These are phyloP conservation scores for Massarina eburnea DNA, from an alignment of 2,329 filamentous ascomycete species.

Conservation along the genomic window DNA sequence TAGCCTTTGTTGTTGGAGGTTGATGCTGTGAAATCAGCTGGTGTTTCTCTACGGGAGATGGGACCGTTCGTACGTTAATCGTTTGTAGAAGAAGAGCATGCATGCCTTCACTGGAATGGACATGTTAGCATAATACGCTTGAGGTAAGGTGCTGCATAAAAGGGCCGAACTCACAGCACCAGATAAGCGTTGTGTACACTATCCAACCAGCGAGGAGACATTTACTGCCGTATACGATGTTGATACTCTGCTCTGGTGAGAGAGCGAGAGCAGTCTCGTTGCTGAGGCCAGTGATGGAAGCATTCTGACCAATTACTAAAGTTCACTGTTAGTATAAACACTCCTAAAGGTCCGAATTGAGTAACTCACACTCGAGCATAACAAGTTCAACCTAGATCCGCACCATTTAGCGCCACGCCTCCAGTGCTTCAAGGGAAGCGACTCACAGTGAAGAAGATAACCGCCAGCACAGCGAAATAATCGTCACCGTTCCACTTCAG, in stretches of 20 bases:
- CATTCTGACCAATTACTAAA: not conserved
- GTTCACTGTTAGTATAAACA: not conserved
- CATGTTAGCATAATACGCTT: not conserved
- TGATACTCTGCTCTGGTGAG: constrained; percentile 4
- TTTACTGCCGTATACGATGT: constrained; percentile 11
- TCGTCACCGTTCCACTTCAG: constrained; percentile 14
- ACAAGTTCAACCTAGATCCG: constrained; percentile 4
- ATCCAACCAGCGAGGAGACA: constrained; percentile 13
- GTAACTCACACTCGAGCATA: constrained; percentile 7
- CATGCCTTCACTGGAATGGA: constrained; percentile 9
- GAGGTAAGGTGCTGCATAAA: not conserved
- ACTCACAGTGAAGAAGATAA: constrained; percentile 10
- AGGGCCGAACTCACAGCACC: constrained; percentile 10
- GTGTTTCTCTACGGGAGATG: constrained; percentile 1
- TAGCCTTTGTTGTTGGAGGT: constrained; percentile 7
- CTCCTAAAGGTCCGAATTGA: not conserved
- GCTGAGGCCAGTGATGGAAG: constrained; percentile 12
- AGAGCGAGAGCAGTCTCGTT: constrained; percentile 9
- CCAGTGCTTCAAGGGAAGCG: not conserved
- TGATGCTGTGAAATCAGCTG: constrained; percentile 2
- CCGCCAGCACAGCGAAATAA: constrained; percentile 10
- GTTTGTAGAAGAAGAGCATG: constrained; percentile 14
- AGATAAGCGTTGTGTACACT: constrained; percentile 11
- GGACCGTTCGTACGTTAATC: constrained; percentile 9
- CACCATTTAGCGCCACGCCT: not conserved